Evolutionary conservation across 257 asterid genomes (phyloP).

Genomic region (Thymus quinquecostatus): DNA sequence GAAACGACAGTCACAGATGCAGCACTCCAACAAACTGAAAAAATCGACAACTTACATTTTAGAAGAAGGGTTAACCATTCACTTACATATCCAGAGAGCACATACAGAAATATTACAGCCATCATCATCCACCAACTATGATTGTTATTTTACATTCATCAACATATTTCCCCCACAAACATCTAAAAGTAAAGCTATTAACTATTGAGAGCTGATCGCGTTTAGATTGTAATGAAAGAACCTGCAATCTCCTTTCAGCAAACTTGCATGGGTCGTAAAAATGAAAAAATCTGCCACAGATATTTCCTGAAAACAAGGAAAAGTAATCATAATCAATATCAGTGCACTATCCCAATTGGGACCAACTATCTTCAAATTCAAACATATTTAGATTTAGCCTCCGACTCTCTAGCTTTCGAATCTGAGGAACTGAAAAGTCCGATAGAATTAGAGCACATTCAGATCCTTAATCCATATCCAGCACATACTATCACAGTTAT

Average conservation of each 20-base stretch:
- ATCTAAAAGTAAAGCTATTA: slow-evolving; percentile 9
- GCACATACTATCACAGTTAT: slow-evolving; percentile 6
- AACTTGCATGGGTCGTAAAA: slow-evolving; percentile 23
- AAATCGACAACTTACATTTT: slow-evolving; percentile 19
- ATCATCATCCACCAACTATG: slow-evolving; percentile 24
- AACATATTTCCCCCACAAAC: slow-evolving; percentile 23
- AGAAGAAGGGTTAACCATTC: slow-evolving; percentile 15
- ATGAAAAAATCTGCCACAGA: slow-evolving; percentile 25
- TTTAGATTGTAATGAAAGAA: slow-evolving; percentile 26
- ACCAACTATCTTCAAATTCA: slow-evolving; percentile 18
- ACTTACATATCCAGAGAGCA: slow-evolving; percentile 28
- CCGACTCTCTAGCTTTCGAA: not conserved
- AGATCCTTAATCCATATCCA: slow-evolving; percentile 6
- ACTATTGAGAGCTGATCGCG: not conserved
- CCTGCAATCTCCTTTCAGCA: slow-evolving; percentile 31
- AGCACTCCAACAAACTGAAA: slow-evolving; percentile 16
- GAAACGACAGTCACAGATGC: slow-evolving; percentile 12
- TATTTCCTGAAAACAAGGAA: slow-evolving; percentile 33
- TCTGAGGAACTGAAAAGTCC: not conserved
- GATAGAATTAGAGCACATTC: not conserved
- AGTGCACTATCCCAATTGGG: not conserved
- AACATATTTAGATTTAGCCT: slow-evolving; percentile 10
- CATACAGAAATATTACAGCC: slow-evolving; percentile 31
- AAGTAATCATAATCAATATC: not conserved
- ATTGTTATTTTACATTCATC: slow-evolving; percentile 28